A percentile compares a stretch with the other conserved stretches of the same genome.
Evolutionary conservation across 2,329 filamentous ascomycete species (phyloP).

Genomic region (Cladophialophora chaetospira): DNA sequence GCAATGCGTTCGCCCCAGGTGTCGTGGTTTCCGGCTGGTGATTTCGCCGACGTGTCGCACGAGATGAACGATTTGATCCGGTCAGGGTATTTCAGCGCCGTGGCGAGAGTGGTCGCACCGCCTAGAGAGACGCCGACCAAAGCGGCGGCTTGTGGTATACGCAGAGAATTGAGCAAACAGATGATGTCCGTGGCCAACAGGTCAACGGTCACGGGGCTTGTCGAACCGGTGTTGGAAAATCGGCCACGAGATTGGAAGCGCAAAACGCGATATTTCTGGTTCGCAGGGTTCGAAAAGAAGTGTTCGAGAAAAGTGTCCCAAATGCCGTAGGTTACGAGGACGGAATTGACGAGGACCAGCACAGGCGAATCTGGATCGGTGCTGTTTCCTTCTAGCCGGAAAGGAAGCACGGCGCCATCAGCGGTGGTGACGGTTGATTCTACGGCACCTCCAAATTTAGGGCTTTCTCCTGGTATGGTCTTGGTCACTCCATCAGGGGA

Average conservation of each 20-base stretch:
- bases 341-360: conserved; percentile 76
- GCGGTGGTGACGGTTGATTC: conserved; percentile 67
- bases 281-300: conserved; percentile 57
- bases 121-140: conserved; percentile 80
- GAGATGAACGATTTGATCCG: conserved; percentile 65
- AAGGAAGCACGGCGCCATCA: conserved; percentile 70
- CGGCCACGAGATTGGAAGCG: conserved; percentile 78
- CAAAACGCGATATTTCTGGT: conserved; percentile 70
- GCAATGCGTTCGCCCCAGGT: conserved; percentile 78
- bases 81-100: conserved; percentile 64
- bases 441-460: conserved; percentile 51
- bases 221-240: conserved; percentile 43
- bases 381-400: conserved; percentile 71
- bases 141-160: conserved; percentile 65
- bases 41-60: conserved; percentile 76
- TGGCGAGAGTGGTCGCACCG: conserved; percentile 76
- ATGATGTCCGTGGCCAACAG: conserved; percentile 69
- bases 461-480: conserved; percentile 54
- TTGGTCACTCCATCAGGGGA: conserved; percentile 58
- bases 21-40: conserved; percentile 71
- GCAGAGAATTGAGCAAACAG: conserved; percentile 66
- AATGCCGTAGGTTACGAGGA: conserved; percentile 76
- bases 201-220: conserved; percentile 55
- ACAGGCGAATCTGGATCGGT: conserved; percentile 66
- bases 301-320: conserved; percentile 73